Percentiles rank a stretch among this genome's conserved stretches.
These are phyloP conservation scores for Boletus smithii DNA, from an alignment of 1,284 basidiomycete species.

Conservation along the genomic window DNA sequence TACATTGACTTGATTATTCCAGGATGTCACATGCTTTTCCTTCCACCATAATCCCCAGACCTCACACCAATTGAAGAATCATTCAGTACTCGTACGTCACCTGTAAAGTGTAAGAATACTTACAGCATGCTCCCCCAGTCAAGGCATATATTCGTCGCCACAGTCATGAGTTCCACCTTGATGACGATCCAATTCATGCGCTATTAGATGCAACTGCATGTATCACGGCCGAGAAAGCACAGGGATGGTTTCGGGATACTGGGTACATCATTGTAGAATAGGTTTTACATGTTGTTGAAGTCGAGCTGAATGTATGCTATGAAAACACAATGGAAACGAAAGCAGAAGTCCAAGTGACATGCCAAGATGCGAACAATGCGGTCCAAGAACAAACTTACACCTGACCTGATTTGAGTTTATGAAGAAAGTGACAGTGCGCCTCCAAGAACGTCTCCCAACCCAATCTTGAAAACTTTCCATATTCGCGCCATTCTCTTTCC, in stretches of 20 bases:
- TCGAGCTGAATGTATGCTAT: not conserved
- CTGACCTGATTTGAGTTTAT: not conserved
- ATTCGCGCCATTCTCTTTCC: not conserved
- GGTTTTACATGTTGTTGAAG: not conserved
- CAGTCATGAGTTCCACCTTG: constrained; percentile 10
- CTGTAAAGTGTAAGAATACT: not conserved
- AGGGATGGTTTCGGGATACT: not conserved
- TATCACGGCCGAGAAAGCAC: not conserved
- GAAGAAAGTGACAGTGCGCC: not conserved
- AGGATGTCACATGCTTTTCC: constrained; percentile 18
- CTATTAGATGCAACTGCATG: not conserved
- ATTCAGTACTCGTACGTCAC: constrained; percentile 22
- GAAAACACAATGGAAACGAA: not conserved
- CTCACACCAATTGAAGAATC: constrained; percentile 31
- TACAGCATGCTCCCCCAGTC: not conserved
- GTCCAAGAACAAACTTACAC: not conserved
- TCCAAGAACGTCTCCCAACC: not conserved
- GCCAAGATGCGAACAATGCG: no score
- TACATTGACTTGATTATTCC: not conserved
- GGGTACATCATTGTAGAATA: not conserved
- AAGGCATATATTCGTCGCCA: constrained; percentile 23
- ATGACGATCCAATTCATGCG: constrained; percentile 16
- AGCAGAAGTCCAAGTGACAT: not conserved
- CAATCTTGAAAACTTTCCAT: not conserved
- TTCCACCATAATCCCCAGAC: constrained; percentile 26